Percentiles rank a stretch among this genome's conserved stretches.
These are phyloP conservation scores for Melastoma candidum DNA, from an alignment of 441 rosid species.

Conservation along the genomic window DNA sequence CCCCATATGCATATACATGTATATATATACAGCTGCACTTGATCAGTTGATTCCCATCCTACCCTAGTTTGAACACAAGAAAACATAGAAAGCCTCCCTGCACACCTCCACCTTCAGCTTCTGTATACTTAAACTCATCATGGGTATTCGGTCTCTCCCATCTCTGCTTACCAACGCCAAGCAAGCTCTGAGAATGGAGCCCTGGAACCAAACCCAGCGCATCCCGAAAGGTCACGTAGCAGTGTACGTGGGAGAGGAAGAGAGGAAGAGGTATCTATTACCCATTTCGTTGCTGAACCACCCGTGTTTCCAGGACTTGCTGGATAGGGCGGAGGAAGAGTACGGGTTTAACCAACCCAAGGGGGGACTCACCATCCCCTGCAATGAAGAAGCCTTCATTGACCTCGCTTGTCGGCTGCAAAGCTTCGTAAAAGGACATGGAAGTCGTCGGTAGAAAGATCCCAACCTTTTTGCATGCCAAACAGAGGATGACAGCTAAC, in stretches of 20 bases:
- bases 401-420: constrained; percentile 3
- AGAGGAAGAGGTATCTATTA: constrained; percentile 7
- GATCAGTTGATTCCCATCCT: too few species aligned
- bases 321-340: constrained; percentile 11
- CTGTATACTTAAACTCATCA: not conserved
- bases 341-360: constrained; percentile 9
- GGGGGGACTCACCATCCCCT: constrained; percentile 14
- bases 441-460: not conserved
- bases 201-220: not conserved
- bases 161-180: not conserved
- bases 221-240: constrained; percentile 14
- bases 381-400: constrained; percentile 14
- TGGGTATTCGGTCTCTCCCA: not conserved
- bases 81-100: too few species aligned
- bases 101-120: too few species aligned
- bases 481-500: too few species aligned
- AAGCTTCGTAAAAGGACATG: not conserved
- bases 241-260: constrained; percentile 2
- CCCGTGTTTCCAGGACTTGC: constrained; percentile 9
- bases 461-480: too few species aligned
- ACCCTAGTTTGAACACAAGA: too few species aligned
- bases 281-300: constrained; percentile 11
- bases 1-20: too few species aligned
- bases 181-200: not conserved
- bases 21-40: too few species aligned